Conservation (phyloP, 169 alveolate genomes). For the Plasmodium gonderi region DNA sequence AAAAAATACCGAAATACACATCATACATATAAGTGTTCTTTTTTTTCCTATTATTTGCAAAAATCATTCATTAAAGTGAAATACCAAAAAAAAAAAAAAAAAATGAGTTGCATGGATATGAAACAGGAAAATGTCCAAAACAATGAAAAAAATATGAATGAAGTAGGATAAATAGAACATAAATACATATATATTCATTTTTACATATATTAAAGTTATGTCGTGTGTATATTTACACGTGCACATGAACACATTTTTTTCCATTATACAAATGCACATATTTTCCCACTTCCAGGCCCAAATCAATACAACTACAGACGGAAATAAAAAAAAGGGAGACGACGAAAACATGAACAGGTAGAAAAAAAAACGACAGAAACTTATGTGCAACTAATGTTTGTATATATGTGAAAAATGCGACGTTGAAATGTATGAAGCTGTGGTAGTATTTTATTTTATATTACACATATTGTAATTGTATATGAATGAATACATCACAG, state of each 20-base stretch:
- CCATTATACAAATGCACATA: background rate
- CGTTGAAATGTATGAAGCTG: background rate
- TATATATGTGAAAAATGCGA: background rate
- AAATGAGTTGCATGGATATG: slow-evolving; percentile 64
- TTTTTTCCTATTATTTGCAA: background rate
- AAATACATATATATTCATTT: background rate
- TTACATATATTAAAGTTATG: background rate
- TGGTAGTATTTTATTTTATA: no score
- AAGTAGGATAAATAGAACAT: background rate
- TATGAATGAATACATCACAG: no score
- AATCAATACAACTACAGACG: background rate
- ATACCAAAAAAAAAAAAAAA: background rate
- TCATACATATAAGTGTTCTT: background rate
- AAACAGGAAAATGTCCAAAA: slow-evolving; percentile 43
- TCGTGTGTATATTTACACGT: background rate
- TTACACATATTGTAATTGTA: background rate
- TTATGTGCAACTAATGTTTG: background rate
- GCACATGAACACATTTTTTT: background rate
- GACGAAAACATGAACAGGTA: slow-evolving; percentile 17
- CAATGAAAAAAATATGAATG: slow-evolving; percentile 38
- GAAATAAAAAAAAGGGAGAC: slow-evolving; percentile 35
- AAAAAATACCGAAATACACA: background rate
- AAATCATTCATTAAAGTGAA: background rate
- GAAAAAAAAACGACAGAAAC: background rate
- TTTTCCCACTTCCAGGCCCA: slow-evolving; percentile 3